Conservation (phyloP, 768 basidiomycete genomes). For the Exsudoporus frostii region DNA sequence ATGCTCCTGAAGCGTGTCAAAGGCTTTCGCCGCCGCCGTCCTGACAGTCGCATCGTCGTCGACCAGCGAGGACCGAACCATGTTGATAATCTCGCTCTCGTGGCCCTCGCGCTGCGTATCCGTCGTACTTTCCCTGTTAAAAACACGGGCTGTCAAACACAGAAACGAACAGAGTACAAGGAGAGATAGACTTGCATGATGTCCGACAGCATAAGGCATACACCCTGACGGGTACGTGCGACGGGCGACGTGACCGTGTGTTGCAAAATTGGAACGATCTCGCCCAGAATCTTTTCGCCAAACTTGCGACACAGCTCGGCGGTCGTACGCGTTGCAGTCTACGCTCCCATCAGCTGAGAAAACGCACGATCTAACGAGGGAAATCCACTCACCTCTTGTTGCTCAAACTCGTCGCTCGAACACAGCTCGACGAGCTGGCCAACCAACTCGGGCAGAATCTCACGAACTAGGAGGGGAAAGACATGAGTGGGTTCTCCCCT, state of each 20-base stretch:
- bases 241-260: slow-evolving; percentile 60
- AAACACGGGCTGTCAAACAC: slow-evolving; percentile 5
- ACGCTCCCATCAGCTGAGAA: neutral
- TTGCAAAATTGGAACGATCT: slow-evolving; percentile 79
- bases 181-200: slow-evolving; percentile 68
- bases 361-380: neutral
- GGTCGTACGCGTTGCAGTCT: slow-evolving; percentile 84
- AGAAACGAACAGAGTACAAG: neutral
- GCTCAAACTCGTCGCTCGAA: slow-evolving; percentile 76
- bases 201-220: slow-evolving; percentile 83
- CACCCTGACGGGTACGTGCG: slow-evolving; percentile 71
- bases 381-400: slow-evolving; percentile 77
- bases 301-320: slow-evolving; percentile 92
- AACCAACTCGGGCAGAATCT: slow-evolving; percentile 85
- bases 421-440: slow-evolving; percentile 74
- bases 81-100: slow-evolving; percentile 82
- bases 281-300: slow-evolving; percentile 85
- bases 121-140: slow-evolving; percentile 70
- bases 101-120: slow-evolving; percentile 83
- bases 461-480: slow-evolving; percentile 57
- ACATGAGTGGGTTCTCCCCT: neutral
- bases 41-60: slow-evolving; percentile 86
- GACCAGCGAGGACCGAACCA: slow-evolving; percentile 81
- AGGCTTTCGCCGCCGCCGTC: slow-evolving; percentile 81
- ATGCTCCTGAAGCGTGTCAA: slow-evolving; percentile 91